Base-by-base conservation (phyloP, 768 basidiomycete species). In the Tephrocybe sp. region DNA sequence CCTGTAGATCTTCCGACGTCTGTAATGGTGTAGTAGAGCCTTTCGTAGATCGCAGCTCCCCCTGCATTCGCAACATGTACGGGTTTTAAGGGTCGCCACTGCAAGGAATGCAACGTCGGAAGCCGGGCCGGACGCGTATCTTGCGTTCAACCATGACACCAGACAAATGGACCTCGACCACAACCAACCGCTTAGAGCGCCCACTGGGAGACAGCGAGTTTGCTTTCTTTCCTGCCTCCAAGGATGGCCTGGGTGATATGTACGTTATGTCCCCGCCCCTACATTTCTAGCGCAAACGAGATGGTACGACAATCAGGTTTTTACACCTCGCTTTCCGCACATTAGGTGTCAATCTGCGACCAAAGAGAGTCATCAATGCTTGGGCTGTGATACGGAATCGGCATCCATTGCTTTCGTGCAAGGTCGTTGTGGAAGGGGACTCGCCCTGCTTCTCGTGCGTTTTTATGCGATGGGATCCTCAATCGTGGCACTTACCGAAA, bases 331-430 rank as follows among this genome's bases (percentile, higher is more conserved):
- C 62, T n/a, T 64, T 71, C 21, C 53, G 56, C 12, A 64, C 64
- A 1, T 62, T 64, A 18, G 46, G 9, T n/a, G 30, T 16, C 11
- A 53, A 44, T 6, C 54, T 71, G 51, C 42, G 51, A 8, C 26
- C 24, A 9, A 44, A 62, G 2, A 73, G 86, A 18, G 68, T 86
- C 9, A 59, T 57, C 4, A 57, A 69, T 21, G 76, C 75, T 4
- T 87, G 86, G 86, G 78, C 82, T 9, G 70, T 82, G 28, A 65
- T 85, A 24, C 73, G 83, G 11, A 60, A 69, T 28, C 70, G 77
- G 1, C 84, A 87, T 57, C 81, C 84, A 1, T 63, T 87, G 18
- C 74, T 89, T 21, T 73, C 73, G 19, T 73, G 77, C 8, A 59
- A 61, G 13, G 75, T 82, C 35, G 57, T 66, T 3, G 70, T 74